Evolutionary conservation across 208 protist species (phyloP), one percentile per base, ranked within the genome.

Genomic region (Balamuthia mandrillaris): DNA sequence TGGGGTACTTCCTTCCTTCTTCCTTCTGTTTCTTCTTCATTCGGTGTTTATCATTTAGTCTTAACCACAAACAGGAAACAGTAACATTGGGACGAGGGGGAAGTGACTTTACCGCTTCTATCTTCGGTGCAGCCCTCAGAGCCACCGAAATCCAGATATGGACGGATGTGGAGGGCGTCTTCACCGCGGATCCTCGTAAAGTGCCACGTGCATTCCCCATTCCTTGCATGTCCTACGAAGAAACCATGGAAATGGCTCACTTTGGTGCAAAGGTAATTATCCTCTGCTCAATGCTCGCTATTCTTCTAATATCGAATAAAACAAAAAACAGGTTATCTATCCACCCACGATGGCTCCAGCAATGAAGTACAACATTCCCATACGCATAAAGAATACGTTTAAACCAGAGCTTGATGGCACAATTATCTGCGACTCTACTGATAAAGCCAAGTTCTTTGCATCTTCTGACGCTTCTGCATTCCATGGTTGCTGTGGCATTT

Each of bases 161-260:
- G 90, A 94, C 89, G 2, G 91, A 94, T 86, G 90, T 94, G 1
- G 87, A 94, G 60, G 91, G 91, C 81, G 86, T 94, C 3, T 90
- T 87, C 49, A 89, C 70, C 27, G 88, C 89, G 12, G 88, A 94
- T 63, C 91, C 91, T 2, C 51, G 82, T 7, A 84, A 81, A 14
- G 89, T 93, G 1, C 74, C 63, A 0, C 45, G 41, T 9, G 89
- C 90, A 24, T 10, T 61, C 16, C 54, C 87, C 29, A 39, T 91
- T 6, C 51, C 82, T 18, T 58, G 84, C 10, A 49, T 93, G 2
- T 85, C 81, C 9, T 91, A 93, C 52, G 60, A 61, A 29, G 90
- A 93, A 61, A 89, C 72, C 1, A 41, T 24, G 27, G 85, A 91
- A 16, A 18, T 88, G 3, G 68, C 86, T 14, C 45, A 89, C 41